phyloP scores from a whole-genome alignment of 169 alveolate species.

The Theileria sp. region DNA sequence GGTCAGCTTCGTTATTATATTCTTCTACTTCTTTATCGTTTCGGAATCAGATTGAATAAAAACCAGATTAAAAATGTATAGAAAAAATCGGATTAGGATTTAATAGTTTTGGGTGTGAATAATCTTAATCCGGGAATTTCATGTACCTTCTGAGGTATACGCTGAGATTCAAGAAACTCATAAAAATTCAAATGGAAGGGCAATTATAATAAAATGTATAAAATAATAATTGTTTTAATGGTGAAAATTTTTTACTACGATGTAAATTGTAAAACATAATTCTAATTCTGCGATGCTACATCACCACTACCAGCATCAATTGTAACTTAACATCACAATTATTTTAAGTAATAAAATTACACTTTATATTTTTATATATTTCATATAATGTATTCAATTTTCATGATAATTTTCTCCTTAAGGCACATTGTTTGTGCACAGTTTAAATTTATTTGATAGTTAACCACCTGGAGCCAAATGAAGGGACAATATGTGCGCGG shows the following conservation, averaged over 20 bases:
- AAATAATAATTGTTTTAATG: not conserved
- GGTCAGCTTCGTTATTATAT: slow-evolving; percentile 15
- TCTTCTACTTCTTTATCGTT: slow-evolving; percentile 24
- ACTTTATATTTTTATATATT: not conserved
- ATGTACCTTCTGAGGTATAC: not conserved
- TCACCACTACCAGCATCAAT: not conserved
- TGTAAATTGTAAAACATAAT: not conserved
- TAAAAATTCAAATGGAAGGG: not conserved
- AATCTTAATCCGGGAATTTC: not conserved
- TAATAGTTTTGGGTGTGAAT: not conserved
- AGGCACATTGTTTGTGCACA: slow-evolving; percentile 15
- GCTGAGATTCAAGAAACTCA: not conserved
- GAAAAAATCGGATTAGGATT: not conserved
- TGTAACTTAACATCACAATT: not conserved
- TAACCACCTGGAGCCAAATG: slow-evolving; percentile 24
- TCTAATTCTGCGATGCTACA: not conserved
- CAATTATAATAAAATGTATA: not conserved
- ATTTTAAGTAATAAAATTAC: not conserved
- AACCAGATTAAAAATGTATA: not conserved
- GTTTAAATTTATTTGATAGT: not conserved
- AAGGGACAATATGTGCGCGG: slow-evolving; percentile 72
- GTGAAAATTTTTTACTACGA: not conserved
- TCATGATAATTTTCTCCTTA: not conserved
- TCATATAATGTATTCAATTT: not conserved
- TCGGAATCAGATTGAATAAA: not conserved